Percentiles rank a stretch among this genome's conserved stretches.
Evolutionary conservation across 2,329 filamentous ascomycete genomes (phyloP).

Genomic region (Nectriaceae sp.): DNA sequence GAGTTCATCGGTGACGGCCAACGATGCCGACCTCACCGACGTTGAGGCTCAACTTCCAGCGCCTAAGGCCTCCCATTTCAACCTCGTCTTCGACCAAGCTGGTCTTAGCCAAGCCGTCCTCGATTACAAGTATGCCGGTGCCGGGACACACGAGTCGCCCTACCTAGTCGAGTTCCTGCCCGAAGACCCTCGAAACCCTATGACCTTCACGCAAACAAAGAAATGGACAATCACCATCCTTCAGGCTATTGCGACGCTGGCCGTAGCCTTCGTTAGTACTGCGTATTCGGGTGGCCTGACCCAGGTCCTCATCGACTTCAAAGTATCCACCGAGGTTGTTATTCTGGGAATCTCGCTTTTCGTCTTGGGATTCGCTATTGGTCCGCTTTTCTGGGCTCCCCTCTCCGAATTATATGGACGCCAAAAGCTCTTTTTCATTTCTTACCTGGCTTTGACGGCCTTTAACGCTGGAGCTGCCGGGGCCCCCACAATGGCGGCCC

Average conservation of each 20-base stretch:
- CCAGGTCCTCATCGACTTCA: conserved; percentile 57
- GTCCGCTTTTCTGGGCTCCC: conserved; percentile 67
- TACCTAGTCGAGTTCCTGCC: conserved; percentile 70
- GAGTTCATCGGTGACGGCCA: conserved; percentile 22
- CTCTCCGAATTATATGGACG: conserved; percentile 65
- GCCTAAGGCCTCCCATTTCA: conserved; percentile 46
- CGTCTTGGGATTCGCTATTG: conserved; percentile 62
- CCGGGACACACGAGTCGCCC: conserved; percentile 67
- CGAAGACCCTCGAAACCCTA: conserved; percentile 67
- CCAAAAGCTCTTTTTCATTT: conserved; percentile 60
- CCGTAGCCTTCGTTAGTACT: conserved; percentile 69
- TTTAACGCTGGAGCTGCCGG: conserved; percentile 64
- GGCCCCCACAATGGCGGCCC: conserved; percentile 56
- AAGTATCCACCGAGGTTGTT: conserved; percentile 51
- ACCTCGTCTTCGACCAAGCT: conserved; percentile 58
- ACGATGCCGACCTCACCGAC: conserved; percentile 37
- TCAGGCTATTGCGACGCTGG: conserved; percentile 67
- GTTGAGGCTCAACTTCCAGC: conserved; percentile 42
- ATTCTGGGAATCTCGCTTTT: conserved; percentile 66
- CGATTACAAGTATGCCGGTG: conserved; percentile 56
- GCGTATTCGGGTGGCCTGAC: conserved; percentile 62
- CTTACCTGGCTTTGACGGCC: conserved; percentile 57
- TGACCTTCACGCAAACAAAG: conserved; percentile 54
- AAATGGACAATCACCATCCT: conserved; percentile 69
- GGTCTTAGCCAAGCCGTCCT: conserved; percentile 59